Evolutionary conservation across 306 rosid genomes (phyloP), one percentile per base, ranked within the genome.

Genomic region (Castanea crenata): DNA sequence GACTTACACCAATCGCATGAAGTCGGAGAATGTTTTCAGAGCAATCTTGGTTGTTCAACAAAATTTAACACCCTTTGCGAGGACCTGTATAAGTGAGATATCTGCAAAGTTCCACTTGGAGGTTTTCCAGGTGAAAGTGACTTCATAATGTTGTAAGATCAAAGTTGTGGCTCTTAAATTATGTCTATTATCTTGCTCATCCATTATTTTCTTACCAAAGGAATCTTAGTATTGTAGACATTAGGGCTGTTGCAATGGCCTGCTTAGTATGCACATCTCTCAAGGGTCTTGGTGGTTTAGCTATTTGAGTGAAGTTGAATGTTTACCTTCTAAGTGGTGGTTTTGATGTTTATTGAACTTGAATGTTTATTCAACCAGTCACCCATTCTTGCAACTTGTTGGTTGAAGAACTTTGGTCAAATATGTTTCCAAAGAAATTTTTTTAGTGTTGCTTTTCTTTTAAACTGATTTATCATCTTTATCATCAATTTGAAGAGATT

Each of bases 121-220:
- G 83, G 90, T 92, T 58, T 95, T 95, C 68, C 94, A 88, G 98
- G 98, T 91, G 67, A 84, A 63, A 7, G 27, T 77, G 75, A 57
- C 55, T 62, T 65, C 0, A 5, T 63, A 20, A 21, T 78, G 15
- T 74, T 71, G 29, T 55, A 61, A 9, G 44, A 55, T 68, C 46
- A 68, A n/a, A 58, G 3, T 31, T 73, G 9, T 44, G 32, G 25
- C 75, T 74, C 19, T 74, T 67, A 12, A n/a, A 15, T 57, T n/a
- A 44, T 55, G 31, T 15, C 9, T 49, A 19, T 46, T 44, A 49
- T 41, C 58, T 54, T 34, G 46, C 15, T 5, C 7, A n/a, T 55
- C 3, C 57, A 29, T 55, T n/a, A 74, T 57, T 65, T 74, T 64
- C 68, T 63, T 61, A 20, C 19, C 1, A 20, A 5, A n/a, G 35